Evolutionary conservation across 495 filamentous ascomycete genomes (phyloP).

Genomic region (Penicillium egyptiacum): DNA sequence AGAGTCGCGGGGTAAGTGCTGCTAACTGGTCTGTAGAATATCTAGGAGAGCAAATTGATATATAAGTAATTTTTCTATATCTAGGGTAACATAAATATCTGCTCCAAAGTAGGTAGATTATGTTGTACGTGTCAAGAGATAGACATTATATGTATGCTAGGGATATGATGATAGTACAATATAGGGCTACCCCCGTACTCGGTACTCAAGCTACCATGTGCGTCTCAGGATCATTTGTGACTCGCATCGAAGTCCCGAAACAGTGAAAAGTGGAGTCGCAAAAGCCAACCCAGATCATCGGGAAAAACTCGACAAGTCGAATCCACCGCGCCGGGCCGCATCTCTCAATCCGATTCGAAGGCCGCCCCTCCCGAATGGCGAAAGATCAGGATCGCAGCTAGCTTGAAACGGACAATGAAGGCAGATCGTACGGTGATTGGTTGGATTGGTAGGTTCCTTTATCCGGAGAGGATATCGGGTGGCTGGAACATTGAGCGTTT

Average conservation of each 20-base stretch:
- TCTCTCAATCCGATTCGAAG: slow-evolving; percentile 19
- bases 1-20: too few species aligned
- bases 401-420: neutral
- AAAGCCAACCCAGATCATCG: slow-evolving; percentile 7
- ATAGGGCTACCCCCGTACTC: neutral
- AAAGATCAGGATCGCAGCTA: slow-evolving; percentile 4
- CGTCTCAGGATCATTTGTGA: neutral
- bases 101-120: neutral
- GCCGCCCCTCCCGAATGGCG: neutral
- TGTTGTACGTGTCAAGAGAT: too few species aligned
- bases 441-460: neutral
- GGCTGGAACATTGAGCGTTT: neutral
- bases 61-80: too few species aligned
- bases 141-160: neutral
- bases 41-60: too few species aligned
- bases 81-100: neutral
- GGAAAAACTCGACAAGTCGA: slow-evolving; percentile 18
- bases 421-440: neutral
- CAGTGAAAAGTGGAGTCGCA: neutral
- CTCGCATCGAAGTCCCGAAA: neutral
- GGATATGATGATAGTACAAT: neutral
- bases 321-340: slow-evolving; percentile 11
- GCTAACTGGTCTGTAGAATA: too few species aligned
- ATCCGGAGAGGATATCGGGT: neutral
- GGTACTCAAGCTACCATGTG: neutral